These are phyloP conservation scores for Mrakiaceae sp. DNA, from an alignment of 1,284 basidiomycete species.

Conservation along the genomic window DNA sequence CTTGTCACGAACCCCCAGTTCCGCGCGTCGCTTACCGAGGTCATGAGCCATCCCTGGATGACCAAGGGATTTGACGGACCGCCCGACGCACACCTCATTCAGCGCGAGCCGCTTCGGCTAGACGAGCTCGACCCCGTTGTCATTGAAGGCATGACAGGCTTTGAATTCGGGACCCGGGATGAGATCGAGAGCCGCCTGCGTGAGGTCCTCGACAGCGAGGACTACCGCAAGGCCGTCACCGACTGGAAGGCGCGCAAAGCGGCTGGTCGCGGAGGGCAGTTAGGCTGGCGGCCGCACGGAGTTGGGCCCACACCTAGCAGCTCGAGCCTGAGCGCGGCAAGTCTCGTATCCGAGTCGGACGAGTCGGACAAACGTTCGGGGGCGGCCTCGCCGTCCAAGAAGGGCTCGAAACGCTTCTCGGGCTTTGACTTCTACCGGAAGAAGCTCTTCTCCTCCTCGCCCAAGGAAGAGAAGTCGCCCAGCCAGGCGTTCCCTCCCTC, in stretches of 20 bases:
- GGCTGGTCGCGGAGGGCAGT: conserved; percentile 23
- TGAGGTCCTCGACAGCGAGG: conserved; percentile 64
- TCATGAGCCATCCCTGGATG: conserved; percentile 94
- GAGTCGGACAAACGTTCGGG: not conserved
- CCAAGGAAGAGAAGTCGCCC: conserved; percentile 38
- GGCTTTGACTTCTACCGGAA: conserved; percentile 91
- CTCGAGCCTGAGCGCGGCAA: conserved; percentile 1
- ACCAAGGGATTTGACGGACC: conserved; percentile 69
- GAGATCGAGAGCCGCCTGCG: conserved; percentile 68
- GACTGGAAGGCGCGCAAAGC: conserved; percentile 65
- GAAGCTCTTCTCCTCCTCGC: conserved; percentile 63
- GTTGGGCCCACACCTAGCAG: not conserved
- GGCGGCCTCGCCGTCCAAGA: conserved; percentile 26
- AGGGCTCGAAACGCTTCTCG: conserved; percentile 51
- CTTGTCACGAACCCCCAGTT: conserved; percentile 83
- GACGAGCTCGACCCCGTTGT: conserved; percentile 80
- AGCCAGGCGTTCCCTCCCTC: not conserved
- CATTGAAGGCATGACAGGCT: conserved; percentile 85
- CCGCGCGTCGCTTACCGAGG: conserved; percentile 73
- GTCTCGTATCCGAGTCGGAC: not conserved
- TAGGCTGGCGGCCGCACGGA: conserved; percentile 1
- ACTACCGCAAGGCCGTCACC: conserved; percentile 59
- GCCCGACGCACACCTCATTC: conserved; percentile 73
- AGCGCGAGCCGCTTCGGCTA: conserved; percentile 73
- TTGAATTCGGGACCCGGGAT: conserved; percentile 85